phyloP scores from a whole-genome alignment of 129 eudicot genomes.

The Pulicaria dysenterica region DNA sequence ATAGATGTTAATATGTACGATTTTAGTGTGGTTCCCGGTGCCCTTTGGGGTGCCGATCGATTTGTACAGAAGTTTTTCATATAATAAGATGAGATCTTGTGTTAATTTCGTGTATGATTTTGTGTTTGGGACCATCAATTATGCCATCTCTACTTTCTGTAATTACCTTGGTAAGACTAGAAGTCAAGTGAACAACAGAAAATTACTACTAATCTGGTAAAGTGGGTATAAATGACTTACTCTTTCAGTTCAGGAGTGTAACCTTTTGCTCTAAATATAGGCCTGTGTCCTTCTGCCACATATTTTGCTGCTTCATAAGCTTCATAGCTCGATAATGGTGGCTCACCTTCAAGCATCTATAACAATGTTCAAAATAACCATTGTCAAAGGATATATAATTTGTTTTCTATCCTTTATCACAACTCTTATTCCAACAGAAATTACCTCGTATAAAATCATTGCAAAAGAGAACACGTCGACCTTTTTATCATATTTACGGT shows the following conservation, averaged over 20 bases:
- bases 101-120: too few species aligned
- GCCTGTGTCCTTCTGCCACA: slow-evolving; percentile 92
- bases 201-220: too few species aligned
- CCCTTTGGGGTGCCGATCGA: too few species aligned
- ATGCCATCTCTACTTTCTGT: too few species aligned
- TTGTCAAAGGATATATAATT: slow-evolving; percentile 10
- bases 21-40: too few species aligned
- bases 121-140: too few species aligned
- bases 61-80: too few species aligned
- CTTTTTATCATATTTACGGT: slow-evolving; percentile 92
- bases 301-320: slow-evolving; percentile 95
- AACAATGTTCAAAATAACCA: not conserved
- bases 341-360: slow-evolving; percentile 98
- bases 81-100: too few species aligned
- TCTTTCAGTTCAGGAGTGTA: slow-evolving; percentile 65
- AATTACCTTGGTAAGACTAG: not conserved
- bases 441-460: slow-evolving; percentile 94
- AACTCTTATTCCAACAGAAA: not conserved
- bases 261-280: slow-evolving; percentile 67
- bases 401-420: slow-evolving; percentile 8
- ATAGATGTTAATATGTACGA: too few species aligned
- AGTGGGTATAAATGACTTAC: slow-evolving; percentile 53
- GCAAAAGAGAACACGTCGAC: slow-evolving; percentile 98
- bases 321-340: slow-evolving; percentile 76
- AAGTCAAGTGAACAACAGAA: not conserved